Evolutionary conservation across 176 grass and related monocot species (phyloP).

Genomic region (Cenchrus purpureus): DNA sequence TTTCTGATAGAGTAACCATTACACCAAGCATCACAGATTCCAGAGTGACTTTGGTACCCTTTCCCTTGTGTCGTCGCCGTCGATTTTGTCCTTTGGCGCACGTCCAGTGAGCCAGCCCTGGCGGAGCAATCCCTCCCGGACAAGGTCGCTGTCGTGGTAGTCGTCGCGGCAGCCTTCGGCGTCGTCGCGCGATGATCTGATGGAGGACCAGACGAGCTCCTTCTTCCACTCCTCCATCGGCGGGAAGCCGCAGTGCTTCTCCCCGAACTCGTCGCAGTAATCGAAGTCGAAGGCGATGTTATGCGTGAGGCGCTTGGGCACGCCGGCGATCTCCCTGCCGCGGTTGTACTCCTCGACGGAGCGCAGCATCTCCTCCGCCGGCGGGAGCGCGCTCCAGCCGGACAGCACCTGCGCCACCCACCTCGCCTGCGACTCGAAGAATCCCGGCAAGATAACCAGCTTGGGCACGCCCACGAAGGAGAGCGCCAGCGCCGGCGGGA

Average conservation of each 20-base stretch:
- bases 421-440: conserved; percentile 41
- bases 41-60: too few relatives aligned
- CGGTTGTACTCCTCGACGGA: conserved; percentile 14
- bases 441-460: not conserved
- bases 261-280: conserved; percentile 1
- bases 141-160: not conserved
- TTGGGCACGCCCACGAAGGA: conserved; percentile 28
- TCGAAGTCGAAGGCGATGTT: not conserved
- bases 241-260: not conserved
- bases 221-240: not conserved
- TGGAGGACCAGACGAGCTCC: not conserved
- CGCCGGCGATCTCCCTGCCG: conserved; percentile 11
- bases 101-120: not conserved
- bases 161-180: not conserved
- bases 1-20: too few relatives aligned
- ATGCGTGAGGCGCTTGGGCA: conserved; percentile 32
- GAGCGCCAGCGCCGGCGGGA: conserved; percentile 42
- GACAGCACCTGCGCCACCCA: conserved; percentile 58
- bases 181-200: fast-evolving
- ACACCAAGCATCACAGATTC: too few relatives aligned
- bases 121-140: not conserved
- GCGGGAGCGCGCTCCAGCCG: conserved; percentile 21
- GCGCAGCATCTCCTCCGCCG: conserved; percentile 40
- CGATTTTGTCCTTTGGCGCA: not conserved
- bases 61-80: not conserved